Evolutionary conservation across 2,329 filamentous ascomycete species (phyloP).

Genomic region (Alternaria panax): DNA sequence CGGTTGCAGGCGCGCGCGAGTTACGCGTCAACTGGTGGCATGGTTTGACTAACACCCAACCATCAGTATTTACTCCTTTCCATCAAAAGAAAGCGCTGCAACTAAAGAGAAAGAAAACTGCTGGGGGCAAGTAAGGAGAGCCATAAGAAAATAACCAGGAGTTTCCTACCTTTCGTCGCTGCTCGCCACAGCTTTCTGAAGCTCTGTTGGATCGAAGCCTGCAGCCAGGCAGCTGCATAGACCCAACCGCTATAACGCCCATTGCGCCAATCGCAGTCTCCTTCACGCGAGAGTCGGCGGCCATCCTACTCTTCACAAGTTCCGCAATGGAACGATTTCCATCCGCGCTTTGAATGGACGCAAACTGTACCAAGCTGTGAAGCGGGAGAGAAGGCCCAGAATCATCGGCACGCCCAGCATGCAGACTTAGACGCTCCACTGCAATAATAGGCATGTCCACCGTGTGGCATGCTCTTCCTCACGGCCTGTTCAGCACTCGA

Average conservation of each 20-base stretch:
- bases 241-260: not conserved
- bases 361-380: not conserved
- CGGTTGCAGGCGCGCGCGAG: conserved; percentile 5
- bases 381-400: not conserved
- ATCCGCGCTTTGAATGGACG: not conserved
- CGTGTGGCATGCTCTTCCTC: not conserved
- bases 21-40: conserved; percentile 3
- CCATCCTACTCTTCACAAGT: too few species aligned
- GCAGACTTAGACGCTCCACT: not conserved
- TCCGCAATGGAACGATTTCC: not conserved
- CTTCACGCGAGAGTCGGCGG: too few species aligned
- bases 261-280: not conserved
- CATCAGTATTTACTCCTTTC: not conserved
- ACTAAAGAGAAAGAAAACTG: not conserved
- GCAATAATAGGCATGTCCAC: not conserved
- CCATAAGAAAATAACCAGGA: not conserved
- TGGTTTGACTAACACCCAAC: conserved; percentile 1
- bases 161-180: not conserved
- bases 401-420: not conserved
- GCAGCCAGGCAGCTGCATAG: not conserved
- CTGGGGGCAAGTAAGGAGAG: not conserved
- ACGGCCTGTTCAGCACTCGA: not conserved
- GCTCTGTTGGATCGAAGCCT: not conserved
- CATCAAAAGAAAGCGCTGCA: not conserved
- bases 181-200: not conserved